Conservation (phyloP, 2,329 filamentous ascomycete genomes). For the Geosmithia flava region DNA sequence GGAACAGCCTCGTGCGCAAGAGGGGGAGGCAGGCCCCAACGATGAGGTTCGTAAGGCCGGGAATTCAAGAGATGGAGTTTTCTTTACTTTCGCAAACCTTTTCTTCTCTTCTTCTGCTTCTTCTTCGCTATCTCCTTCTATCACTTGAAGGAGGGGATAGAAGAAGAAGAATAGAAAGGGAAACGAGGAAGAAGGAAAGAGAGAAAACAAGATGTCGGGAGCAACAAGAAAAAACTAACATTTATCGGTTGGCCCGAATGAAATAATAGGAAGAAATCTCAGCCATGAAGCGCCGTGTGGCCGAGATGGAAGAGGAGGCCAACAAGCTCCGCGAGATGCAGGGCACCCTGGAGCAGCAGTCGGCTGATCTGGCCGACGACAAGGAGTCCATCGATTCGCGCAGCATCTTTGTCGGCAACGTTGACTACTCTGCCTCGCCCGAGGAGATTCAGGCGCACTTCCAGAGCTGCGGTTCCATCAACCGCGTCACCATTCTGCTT, state of each 20-base stretch:
- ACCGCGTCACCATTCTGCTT: constrained; percentile 90
- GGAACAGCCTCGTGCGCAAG: constrained; percentile 15
- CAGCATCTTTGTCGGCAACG: constrained; percentile 97
- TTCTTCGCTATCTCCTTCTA: too few species aligned
- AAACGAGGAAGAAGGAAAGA: neutral
- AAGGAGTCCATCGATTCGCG: constrained; percentile 92
- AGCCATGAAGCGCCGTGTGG: constrained; percentile 76
- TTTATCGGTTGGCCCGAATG: constrained; percentile 7
- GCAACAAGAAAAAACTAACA: constrained; percentile 15
- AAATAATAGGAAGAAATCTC: constrained; percentile 59
- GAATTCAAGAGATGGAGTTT: constrained; percentile 7
- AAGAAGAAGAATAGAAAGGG: neutral
- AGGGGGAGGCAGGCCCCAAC: constrained; percentile 10
- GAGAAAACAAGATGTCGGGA: neutral
- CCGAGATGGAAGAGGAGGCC: constrained; percentile 84
- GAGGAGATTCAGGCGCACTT: constrained; percentile 97
- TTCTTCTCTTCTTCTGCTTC: neutral
- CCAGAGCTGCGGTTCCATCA: constrained; percentile 93
- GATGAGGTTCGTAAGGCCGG: constrained; percentile 22
- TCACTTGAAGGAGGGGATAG: too few species aligned
- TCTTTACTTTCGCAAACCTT: neutral
- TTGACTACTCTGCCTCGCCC: constrained; percentile 92
- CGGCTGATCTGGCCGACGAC: constrained; percentile 73
- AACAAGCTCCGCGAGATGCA: constrained; percentile 83
- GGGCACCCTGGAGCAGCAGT: constrained; percentile 71